Percentiles rank a stretch among this genome's conserved stretches.
These are phyloP conservation scores for Boletus barrowsii DNA, from an alignment of 768 basidiomycete genomes.

Conservation along the genomic window DNA sequence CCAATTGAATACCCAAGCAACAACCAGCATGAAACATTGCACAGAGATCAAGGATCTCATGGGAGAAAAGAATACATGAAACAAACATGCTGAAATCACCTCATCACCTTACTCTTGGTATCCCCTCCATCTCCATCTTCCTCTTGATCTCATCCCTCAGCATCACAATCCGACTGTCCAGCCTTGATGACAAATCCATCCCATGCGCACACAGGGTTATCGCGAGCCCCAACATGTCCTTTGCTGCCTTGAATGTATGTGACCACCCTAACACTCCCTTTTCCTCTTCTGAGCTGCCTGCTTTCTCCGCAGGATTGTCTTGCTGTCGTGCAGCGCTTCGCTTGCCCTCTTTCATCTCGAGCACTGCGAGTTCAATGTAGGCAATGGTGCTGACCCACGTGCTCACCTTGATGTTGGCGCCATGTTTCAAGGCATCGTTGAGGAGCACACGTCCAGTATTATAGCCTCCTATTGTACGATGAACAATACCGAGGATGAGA, in stretches of 20 bases:
- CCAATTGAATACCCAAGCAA: too few relatives aligned
- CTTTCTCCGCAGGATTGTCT: slow-evolving; percentile 18
- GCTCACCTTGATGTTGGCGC: slow-evolving; percentile 43
- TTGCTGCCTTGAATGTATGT: slow-evolving; percentile 45
- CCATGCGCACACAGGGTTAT: slow-evolving; percentile 45
- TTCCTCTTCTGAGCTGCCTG: slow-evolving; percentile 5
- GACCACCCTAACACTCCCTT: slow-evolving; percentile 39
- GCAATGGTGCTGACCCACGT: slow-evolving; percentile 70
- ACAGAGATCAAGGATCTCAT: too few relatives aligned
- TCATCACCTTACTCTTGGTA: slow-evolving; percentile 4
- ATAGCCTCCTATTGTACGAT: slow-evolving; percentile 54
- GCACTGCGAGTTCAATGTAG: slow-evolving; percentile 65
- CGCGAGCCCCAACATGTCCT: slow-evolving; percentile 50
- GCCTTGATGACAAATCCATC: slow-evolving; percentile 60
- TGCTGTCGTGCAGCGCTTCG: slow-evolving; percentile 29
- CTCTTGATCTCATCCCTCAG: slow-evolving; percentile 63
- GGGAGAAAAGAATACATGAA: too few relatives aligned
- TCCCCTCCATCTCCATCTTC: slow-evolving; percentile 53
- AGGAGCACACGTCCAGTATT: slow-evolving; percentile 46
- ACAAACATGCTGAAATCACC: too few relatives aligned
- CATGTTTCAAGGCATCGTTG: slow-evolving; percentile 45
- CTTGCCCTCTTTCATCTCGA: slow-evolving; percentile 65
- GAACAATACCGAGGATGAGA: slow-evolving; percentile 63
- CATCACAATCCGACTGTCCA: slow-evolving; percentile 71
- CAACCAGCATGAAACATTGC: too few relatives aligned